Conservation (phyloP, 2,329 filamentous ascomycete genomes). For the Sarocladium brachiariae region DNA sequence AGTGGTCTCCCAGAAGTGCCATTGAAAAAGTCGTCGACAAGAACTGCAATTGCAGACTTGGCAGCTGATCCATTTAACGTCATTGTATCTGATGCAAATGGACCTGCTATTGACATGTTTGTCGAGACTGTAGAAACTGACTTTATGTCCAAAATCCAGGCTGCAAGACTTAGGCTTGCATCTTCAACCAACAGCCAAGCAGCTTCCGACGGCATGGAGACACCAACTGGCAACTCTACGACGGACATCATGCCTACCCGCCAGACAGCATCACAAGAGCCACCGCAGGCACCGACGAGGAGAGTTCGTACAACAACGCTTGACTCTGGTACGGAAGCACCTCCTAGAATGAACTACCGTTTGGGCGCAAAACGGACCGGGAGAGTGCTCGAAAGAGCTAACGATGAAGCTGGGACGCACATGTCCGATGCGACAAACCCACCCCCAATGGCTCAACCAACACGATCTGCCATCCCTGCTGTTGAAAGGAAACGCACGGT, state of each 20-base stretch:
- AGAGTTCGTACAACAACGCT: slow-evolving; percentile 45
- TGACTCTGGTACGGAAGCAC: slow-evolving; percentile 49
- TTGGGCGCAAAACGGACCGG: slow-evolving; percentile 36
- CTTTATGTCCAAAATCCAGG: slow-evolving; percentile 49
- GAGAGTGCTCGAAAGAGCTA: slow-evolving; percentile 29
- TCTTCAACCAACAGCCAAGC: slow-evolving; percentile 28
- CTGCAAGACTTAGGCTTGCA: slow-evolving; percentile 40
- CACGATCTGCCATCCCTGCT: slow-evolving; percentile 33
- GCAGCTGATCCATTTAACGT: slow-evolving; percentile 46
- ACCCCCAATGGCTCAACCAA: slow-evolving; percentile 29
- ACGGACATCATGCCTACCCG: slow-evolving; percentile 19
- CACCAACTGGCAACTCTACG: slow-evolving; percentile 35
- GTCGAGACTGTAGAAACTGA: slow-evolving; percentile 42
- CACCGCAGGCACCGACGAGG: slow-evolving; percentile 44
- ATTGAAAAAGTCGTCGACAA: slow-evolving; percentile 33
- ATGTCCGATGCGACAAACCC: slow-evolving; percentile 29
- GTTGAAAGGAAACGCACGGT: slow-evolving; percentile 80
- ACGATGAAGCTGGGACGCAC: slow-evolving; percentile 7
- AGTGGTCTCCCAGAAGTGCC: slow-evolving; percentile 31
- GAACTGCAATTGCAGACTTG: slow-evolving; percentile 28
- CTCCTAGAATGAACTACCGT: slow-evolving; percentile 58
- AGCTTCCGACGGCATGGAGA: slow-evolving; percentile 55
- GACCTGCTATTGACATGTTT: slow-evolving; percentile 33
- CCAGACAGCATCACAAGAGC: slow-evolving; percentile 29
- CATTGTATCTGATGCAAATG: slow-evolving; percentile 33